Evolutionary conservation across 1,139 yeast genomes (phyloP).

Genomic region (Diutina mesorugosa): DNA sequence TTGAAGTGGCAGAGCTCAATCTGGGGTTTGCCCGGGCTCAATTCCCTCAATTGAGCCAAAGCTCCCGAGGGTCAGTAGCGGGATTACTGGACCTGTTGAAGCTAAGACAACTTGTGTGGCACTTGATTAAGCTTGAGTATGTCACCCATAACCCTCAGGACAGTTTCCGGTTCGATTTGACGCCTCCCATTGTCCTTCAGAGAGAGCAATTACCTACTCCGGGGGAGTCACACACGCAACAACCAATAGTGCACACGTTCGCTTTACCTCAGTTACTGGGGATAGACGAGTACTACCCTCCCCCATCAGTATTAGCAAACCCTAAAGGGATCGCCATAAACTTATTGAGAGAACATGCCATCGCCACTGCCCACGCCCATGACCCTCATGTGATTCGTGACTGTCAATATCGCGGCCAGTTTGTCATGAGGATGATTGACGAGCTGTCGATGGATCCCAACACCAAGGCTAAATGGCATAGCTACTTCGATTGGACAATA

Average conservation of each 20-base stretch:
- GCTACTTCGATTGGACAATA: conserved; percentile 6
- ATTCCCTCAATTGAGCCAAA: conserved; percentile 10
- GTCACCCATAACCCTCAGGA: conserved; percentile 10
- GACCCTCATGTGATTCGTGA: background rate
- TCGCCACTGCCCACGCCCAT: background rate
- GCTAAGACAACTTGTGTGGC: conserved; percentile 20
- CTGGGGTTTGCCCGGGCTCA: conserved; percentile 14
- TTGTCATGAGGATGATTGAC: conserved; percentile 5
- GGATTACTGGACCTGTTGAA: conserved; percentile 13
- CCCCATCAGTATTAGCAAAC: background rate
- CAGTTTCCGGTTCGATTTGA: background rate
- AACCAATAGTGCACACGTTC: background rate
- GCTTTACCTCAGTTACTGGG: background rate
- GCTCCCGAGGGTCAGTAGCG: conserved; percentile 3
- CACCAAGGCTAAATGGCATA: conserved; percentile 5
- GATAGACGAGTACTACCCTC: conserved; percentile 1
- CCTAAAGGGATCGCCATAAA: background rate
- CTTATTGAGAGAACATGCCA: background rate
- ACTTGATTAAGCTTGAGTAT: conserved; percentile 17
- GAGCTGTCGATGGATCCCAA: conserved; percentile 5
- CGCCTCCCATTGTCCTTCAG: background rate
- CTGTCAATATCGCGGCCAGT: background rate
- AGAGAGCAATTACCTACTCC: background rate
- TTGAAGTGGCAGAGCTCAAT: conserved; percentile 9
- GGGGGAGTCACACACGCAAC: background rate